Evolutionary conservation across 1,139 yeast genomes (phyloP).

Genomic region (Eremothecium cymbalariae): DNA sequence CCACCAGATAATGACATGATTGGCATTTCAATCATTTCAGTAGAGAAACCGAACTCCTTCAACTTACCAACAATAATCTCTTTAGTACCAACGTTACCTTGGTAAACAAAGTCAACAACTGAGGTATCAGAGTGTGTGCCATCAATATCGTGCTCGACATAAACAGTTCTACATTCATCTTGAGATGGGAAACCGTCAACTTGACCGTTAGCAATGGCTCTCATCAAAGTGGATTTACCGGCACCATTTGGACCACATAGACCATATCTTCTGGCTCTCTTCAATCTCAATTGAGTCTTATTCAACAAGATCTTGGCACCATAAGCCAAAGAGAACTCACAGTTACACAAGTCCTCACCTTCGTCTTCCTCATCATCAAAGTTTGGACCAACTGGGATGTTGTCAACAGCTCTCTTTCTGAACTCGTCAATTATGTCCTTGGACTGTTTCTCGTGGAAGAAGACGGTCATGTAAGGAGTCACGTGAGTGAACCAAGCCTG

Average conservation of each 20-base stretch:
- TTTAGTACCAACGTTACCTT: slow-evolving; percentile 74
- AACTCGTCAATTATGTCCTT: slow-evolving; percentile 85
- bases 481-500: slow-evolving; percentile 82
- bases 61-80: slow-evolving; percentile 67
- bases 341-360: slow-evolving; percentile 99
- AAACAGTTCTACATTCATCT: slow-evolving; percentile 96
- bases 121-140: slow-evolving; percentile 95
- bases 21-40: slow-evolving; percentile 86
- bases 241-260: slow-evolving; percentile 99
- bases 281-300: slow-evolving; percentile 98
- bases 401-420: slow-evolving; percentile 94
- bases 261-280: slow-evolving; percentile 99
- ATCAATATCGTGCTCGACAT: slow-evolving; percentile 99
- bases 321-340: slow-evolving; percentile 99
- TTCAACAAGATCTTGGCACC: slow-evolving; percentile 99
- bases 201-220: slow-evolving; percentile 99
- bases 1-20: slow-evolving; percentile 98
- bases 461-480: slow-evolving; percentile 91
- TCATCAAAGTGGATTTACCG: slow-evolving; percentile 99
- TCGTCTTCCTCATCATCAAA: slow-evolving; percentile 99
- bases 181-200: slow-evolving; percentile 99
- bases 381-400: slow-evolving; percentile 92
- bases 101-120: slow-evolving; percentile 81
- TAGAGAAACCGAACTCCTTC: slow-evolving; percentile 83
- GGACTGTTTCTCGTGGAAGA: slow-evolving; percentile 89